A percentile compares a stretch with the other conserved stretches of the same genome.
These are phyloP conservation scores for Babjeviella inositovora DNA, from an alignment of 805 yeast species.

Conservation along the genomic window DNA sequence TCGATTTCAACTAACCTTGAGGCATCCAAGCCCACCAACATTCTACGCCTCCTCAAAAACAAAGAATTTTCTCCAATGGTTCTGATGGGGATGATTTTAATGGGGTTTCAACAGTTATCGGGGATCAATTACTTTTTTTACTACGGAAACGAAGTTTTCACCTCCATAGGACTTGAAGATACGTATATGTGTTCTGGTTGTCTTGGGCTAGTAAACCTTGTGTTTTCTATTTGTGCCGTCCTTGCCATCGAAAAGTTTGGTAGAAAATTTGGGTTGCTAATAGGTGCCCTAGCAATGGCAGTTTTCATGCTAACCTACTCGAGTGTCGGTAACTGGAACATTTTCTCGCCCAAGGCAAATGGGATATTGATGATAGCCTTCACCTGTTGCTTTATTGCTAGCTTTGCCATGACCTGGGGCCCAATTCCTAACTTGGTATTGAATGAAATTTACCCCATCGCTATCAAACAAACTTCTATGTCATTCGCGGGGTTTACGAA, in stretches of 20 bases:
- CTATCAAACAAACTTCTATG: not conserved
- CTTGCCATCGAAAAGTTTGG: conserved; percentile 11
- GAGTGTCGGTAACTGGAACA: conserved; percentile 5
- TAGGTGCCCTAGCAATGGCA: conserved; percentile 6
- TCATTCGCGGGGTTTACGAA: conserved; percentile 5
- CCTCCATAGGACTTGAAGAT: conserved; percentile 12
- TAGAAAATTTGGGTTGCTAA: conserved; percentile 9
- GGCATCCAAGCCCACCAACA: no score
- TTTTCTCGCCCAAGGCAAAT: conserved; percentile 8
- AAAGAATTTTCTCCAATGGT: not conserved
- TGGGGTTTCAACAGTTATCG: conserved; percentile 12
- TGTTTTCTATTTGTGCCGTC: conserved; percentile 11
- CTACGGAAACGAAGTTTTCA: conserved; percentile 13
- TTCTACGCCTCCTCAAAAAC: no score
- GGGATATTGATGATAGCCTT: conserved; percentile 24
- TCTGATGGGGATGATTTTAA: not conserved
- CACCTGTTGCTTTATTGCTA: conserved; percentile 21
- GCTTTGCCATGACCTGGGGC: conserved; percentile 27
- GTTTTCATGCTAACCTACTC: not conserved
- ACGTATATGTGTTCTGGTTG: conserved; percentile 12
- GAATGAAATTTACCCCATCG: conserved; percentile 9
- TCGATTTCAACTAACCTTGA: not conserved
- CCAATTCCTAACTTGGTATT: conserved; percentile 22
- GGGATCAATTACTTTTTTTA: conserved; percentile 15
- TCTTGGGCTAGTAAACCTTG: conserved; percentile 12